Evolutionary conservation across 768 basidiomycete species (phyloP).

Genomic region (Calocybe cyanea): DNA sequence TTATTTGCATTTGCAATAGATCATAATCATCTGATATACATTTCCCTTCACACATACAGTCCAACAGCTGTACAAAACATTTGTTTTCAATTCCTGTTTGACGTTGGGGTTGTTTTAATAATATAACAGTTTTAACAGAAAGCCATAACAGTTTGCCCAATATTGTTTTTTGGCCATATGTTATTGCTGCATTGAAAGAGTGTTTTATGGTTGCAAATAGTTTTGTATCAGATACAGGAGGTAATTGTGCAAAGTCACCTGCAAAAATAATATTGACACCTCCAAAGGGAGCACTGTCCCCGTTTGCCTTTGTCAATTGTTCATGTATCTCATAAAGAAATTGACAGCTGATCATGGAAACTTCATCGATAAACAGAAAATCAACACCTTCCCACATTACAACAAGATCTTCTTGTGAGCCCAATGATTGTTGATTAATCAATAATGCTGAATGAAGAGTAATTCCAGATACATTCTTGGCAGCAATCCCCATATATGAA

Average conservation of each 20-base stretch:
- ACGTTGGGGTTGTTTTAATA: background rate
- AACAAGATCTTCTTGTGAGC: background rate
- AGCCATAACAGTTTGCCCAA: conserved; percentile 1
- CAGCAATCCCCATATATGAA: conserved; percentile 37
- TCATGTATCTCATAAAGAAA: conserved; percentile 6
- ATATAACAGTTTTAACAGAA: background rate
- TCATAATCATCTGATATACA: background rate
- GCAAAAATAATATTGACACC: conserved; percentile 30
- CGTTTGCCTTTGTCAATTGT: conserved; percentile 7
- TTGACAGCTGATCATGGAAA: conserved; percentile 11
- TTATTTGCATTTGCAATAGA: background rate
- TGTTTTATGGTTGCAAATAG: background rate
- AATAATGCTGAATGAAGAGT: conserved; percentile 34
- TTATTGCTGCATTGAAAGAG: background rate
- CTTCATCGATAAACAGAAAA: conserved; percentile 26
- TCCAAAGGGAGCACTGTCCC: conserved; percentile 19
- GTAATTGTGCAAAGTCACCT: conserved; percentile 32
- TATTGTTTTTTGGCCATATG: background rate
- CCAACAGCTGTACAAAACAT: background rate
- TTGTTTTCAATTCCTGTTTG: background rate
- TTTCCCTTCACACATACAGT: background rate
- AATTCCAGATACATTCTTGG: conserved; percentile 31
- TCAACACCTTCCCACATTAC: conserved; percentile 29
- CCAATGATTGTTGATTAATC: background rate
- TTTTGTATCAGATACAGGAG: conserved; percentile 10